Conservation (phyloP, 495 filamentous ascomycete genomes). For the Endocarpon pusillum region DNA sequence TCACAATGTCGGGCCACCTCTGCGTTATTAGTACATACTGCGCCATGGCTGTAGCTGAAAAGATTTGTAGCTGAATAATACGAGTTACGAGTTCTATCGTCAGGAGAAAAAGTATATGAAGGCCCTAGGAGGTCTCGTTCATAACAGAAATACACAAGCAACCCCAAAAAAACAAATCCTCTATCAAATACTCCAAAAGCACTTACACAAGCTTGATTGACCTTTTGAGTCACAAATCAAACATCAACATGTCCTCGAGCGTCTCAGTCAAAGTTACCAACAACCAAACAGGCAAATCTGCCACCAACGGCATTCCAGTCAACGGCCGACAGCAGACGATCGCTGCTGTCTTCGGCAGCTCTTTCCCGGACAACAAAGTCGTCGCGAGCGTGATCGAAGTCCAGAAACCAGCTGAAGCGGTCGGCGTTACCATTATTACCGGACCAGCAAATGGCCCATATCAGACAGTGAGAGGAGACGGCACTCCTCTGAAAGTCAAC, state of each 20-base stretch:
- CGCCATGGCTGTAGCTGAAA: neutral
- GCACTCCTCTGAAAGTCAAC: conserved; percentile 1
- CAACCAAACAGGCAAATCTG: neutral
- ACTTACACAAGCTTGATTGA: neutral
- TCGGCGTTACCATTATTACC: neutral
- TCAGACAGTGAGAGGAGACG: neutral
- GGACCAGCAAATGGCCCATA: conserved; percentile 1
- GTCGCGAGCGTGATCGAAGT: neutral
- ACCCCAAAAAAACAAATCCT: neutral
- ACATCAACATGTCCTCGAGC: neutral
- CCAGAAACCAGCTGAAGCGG: neutral
- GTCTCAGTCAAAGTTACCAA: conserved; percentile 1
- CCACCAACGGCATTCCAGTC: neutral
- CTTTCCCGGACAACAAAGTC: conserved; percentile 1
- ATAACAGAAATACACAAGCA: neutral
- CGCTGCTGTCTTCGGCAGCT: neutral
- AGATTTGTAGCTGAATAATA: neutral
- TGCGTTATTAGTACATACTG: neutral
- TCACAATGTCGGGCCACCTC: neutral
- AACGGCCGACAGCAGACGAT: neutral
- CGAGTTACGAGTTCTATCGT: neutral
- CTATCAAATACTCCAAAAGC: neutral
- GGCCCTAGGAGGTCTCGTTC: neutral
- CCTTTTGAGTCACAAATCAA: neutral
- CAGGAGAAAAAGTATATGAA: neutral